Percentiles rank a stretch among this genome's conserved stretches.
Conservation (phyloP, 129 eudicot species). For the Ambrosia artemisiifolia region DNA sequence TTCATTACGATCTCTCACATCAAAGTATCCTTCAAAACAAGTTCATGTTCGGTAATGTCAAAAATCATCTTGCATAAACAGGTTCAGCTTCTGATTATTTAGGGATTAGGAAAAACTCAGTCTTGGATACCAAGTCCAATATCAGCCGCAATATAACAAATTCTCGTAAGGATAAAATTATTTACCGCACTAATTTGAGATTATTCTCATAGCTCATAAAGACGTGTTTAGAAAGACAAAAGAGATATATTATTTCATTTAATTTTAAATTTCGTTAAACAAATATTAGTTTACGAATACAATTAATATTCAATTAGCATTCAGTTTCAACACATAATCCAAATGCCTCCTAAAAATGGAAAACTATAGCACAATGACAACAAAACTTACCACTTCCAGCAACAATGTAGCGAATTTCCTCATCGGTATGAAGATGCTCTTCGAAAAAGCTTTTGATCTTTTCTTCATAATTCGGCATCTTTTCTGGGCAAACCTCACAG, state of each 20-base stretch:
- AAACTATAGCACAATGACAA: not conserved
- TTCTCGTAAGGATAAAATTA: not conserved
- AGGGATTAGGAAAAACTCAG: not conserved
- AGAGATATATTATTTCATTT: not conserved
- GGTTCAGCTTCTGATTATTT: not conserved
- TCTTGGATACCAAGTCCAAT: not conserved
- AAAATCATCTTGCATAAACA: not conserved
- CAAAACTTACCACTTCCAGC: constrained; percentile 79
- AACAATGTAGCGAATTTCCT: constrained; percentile 92
- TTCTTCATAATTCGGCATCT: constrained; percentile 82
- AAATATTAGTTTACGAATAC: not conserved
- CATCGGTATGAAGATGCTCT: constrained; percentile 97
- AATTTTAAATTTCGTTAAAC: not conserved
- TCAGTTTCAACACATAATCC: not conserved
- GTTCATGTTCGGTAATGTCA: not conserved
- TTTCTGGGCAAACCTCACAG: constrained; percentile 94
- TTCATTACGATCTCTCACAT: constrained; percentile 86
- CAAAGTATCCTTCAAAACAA: constrained; percentile 73
- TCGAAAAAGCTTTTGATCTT: constrained; percentile 80
- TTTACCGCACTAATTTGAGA: not conserved
- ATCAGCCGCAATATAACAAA: not conserved
- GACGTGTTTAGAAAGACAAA: not conserved
- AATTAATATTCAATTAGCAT: not conserved
- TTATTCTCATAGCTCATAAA: not conserved
- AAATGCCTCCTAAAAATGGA: not conserved